Evolutionary conservation across 192 early-diverging fungal species (phyloP).

Genomic region (Lobosporangium transversale): DNA sequence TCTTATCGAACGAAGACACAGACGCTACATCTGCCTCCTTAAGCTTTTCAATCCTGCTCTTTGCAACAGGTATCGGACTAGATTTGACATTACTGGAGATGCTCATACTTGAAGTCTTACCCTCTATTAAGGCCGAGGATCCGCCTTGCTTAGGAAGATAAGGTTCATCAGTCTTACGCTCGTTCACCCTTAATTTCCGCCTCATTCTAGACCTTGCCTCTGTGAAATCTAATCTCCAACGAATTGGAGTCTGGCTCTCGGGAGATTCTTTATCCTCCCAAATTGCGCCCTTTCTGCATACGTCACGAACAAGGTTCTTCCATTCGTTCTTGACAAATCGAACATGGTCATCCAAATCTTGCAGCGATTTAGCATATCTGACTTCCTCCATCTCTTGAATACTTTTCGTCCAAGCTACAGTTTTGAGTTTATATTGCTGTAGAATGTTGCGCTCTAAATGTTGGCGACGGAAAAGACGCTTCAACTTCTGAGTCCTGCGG

Average conservation of each 20-base stretch:
- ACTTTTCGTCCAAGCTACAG: constrained; percentile 60
- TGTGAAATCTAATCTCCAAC: constrained; percentile 69
- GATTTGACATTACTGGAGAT: constrained; percentile 50
- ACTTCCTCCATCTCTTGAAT: constrained; percentile 68
- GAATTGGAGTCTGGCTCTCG: constrained; percentile 24
- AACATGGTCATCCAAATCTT: constrained; percentile 68
- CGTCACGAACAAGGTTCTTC: constrained; percentile 60
- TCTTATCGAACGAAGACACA: constrained; percentile 35
- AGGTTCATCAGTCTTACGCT: constrained; percentile 43
- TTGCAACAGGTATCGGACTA: constrained; percentile 17
- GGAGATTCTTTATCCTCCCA: constrained; percentile 61
- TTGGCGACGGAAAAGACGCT: constrained; percentile 57
- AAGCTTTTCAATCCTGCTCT: constrained; percentile 32
- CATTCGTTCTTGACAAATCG: constrained; percentile 69
- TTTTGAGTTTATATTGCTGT: constrained; percentile 62
- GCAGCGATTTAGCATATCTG: constrained; percentile 64
- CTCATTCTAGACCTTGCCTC: constrained; percentile 61
- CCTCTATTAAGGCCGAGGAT: constrained; percentile 27
- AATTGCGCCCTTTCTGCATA: constrained; percentile 69
- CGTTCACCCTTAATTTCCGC: constrained; percentile 35
- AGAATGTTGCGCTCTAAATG: constrained; percentile 59
- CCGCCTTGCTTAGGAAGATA: constrained; percentile 49
- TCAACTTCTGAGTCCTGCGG: constrained; percentile 62
- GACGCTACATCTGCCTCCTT: constrained; percentile 42
- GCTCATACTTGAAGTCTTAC: constrained; percentile 36